These are phyloP conservation scores for Hanseniaspora gamundiae DNA, from an alignment of 1,139 yeast species.

Conservation along the genomic window DNA sequence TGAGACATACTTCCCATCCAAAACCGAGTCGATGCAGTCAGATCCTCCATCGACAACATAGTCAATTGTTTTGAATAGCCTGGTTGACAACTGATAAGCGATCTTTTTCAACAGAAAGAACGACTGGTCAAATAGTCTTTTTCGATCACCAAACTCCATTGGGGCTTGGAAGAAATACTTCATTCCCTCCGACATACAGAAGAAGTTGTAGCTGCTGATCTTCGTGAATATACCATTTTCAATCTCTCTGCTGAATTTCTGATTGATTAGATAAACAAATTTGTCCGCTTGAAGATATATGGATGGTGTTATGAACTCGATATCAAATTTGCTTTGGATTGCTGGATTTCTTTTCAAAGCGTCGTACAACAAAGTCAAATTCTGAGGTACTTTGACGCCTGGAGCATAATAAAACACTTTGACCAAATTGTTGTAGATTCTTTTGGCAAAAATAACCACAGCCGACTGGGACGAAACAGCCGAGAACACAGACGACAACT, in stretches of 20 bases:
- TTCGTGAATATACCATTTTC: background rate
- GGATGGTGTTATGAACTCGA: constrained; percentile 5
- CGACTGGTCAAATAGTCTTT: background rate
- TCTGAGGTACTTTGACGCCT: constrained; percentile 8
- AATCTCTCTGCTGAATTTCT: background rate
- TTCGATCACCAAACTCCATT: background rate
- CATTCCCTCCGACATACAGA: constrained; percentile 6
- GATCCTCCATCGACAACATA: constrained; percentile 3
- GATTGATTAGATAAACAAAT: background rate
- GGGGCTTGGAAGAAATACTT: constrained; percentile 7
- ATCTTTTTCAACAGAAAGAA: constrained; percentile 1
- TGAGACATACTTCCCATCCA: background rate
- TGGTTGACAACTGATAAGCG: constrained; percentile 1
- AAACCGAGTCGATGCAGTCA: constrained; percentile 2
- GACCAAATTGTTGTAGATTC: constrained; percentile 11
- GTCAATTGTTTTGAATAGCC: background rate
- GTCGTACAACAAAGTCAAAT: constrained; percentile 3
- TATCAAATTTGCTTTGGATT: constrained; percentile 2
- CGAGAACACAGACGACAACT: constrained; percentile 19
- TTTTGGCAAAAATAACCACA: constrained; percentile 16
- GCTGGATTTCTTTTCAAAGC: constrained; percentile 4
- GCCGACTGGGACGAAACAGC: constrained; percentile 14
- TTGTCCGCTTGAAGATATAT: constrained; percentile 1
- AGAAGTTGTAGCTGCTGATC: background rate
- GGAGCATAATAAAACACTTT: constrained; percentile 6